Conservation (phyloP, 495 filamentous ascomycete species). For the Penicillium goetzii region DNA sequence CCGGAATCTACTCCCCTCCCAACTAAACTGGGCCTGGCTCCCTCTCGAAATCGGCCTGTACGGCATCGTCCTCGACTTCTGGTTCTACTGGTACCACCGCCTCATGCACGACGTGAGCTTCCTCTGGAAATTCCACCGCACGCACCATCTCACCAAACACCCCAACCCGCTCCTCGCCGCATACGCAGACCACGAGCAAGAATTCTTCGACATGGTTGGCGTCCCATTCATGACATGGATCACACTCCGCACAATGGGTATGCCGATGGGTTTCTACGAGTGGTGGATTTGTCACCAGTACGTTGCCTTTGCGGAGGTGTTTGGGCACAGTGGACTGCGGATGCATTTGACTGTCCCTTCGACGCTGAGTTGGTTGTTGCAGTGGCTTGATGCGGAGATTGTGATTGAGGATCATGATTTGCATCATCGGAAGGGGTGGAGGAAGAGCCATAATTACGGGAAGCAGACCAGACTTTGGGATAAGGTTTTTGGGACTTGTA, state of each 20-base stretch:
- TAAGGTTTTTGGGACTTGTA: conserved; percentile 44
- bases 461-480: conserved; percentile 52
- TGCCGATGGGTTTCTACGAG: conserved; percentile 49
- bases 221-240: conserved; percentile 43
- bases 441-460: conserved; percentile 50
- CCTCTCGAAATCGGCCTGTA: conserved; percentile 46
- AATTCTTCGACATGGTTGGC: conserved; percentile 50
- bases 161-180: conserved; percentile 47
- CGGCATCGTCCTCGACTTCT: conserved; percentile 49
- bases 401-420: conserved; percentile 51
- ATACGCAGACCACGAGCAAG: conserved; percentile 49
- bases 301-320: conserved; percentile 45
- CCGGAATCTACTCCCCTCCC: conserved; percentile 22
- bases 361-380: conserved; percentile 43
- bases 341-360: conserved; percentile 41
- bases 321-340: conserved; percentile 45
- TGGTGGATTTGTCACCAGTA: conserved; percentile 52
- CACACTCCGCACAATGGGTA: conserved; percentile 35
- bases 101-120: conserved; percentile 47
- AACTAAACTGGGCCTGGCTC: conserved; percentile 55
- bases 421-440: conserved; percentile 50
- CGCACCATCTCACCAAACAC: conserved; percentile 50
- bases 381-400: conserved; percentile 40
- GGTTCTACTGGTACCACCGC: conserved; percentile 52
- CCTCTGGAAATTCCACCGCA: conserved; percentile 49